Evolutionary conservation across 2,329 filamentous ascomycete genomes (phyloP).

Genomic region (Fusarium palustre): DNA sequence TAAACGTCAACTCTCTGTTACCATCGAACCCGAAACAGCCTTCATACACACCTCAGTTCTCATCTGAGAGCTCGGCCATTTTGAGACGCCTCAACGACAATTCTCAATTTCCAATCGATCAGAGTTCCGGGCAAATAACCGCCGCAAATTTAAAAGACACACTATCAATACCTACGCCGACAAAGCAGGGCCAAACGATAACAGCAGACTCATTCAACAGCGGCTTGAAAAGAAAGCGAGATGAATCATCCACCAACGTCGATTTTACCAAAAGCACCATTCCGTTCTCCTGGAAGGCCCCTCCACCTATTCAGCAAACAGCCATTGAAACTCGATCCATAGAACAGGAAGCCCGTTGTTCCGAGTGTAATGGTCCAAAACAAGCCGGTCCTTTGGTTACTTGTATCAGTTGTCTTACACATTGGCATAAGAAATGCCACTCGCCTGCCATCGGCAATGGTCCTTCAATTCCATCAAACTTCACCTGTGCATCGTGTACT

Average conservation of each 20-base stretch:
- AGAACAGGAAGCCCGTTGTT: constrained; percentile 16
- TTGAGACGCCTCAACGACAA: constrained; percentile 44
- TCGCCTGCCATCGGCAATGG: constrained; percentile 20
- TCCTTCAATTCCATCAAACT: constrained; percentile 4
- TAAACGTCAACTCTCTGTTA: neutral
- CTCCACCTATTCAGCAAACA: neutral
- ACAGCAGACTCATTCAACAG: constrained; percentile 12
- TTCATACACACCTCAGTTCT: constrained; percentile 51
- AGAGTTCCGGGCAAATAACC: neutral
- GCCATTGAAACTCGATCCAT: neutral
- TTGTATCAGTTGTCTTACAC: constrained; percentile 40
- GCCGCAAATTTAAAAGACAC: constrained; percentile 19
- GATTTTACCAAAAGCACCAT: constrained; percentile 53
- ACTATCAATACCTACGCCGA: constrained; percentile 27
- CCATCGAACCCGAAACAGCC: constrained; percentile 4
- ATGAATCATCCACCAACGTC: constrained; percentile 21
- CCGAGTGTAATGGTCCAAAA: constrained; percentile 33
- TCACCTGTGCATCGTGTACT: constrained; percentile 40
- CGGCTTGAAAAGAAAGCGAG: constrained; percentile 50
- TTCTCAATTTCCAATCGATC: constrained; percentile 3
- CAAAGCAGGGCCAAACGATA: constrained; percentile 10
- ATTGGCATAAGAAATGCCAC: constrained; percentile 46
- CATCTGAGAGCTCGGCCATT: constrained; percentile 46
- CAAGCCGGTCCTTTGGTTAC: constrained; percentile 22
- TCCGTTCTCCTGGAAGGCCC: constrained; percentile 40